Base-by-base conservation (phyloP, 306 rosid genomes). In the Senna tora region DNA sequence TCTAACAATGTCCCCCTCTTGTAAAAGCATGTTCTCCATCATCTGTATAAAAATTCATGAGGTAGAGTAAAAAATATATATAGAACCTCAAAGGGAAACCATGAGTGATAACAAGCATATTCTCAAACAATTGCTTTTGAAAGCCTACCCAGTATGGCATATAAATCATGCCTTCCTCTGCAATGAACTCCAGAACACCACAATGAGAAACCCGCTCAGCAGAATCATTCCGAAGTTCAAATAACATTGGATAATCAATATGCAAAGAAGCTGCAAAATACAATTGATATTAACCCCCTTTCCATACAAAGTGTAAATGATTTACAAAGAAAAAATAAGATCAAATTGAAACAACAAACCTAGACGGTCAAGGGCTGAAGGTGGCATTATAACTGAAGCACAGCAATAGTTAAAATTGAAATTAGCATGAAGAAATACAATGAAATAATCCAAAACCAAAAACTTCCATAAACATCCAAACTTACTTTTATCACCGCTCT, bases 161-260 rank as follows among this genome's bases (percentile, higher is more conserved):
- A 77, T 94, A 91, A 73, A 94, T 87, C 97, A 91, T 94, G 88
- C 98, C 98, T 87, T 94, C 97, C 82, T 94, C 98, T 22, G 98
- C 98, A 83, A 94, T 89, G 80, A 94, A 94, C 77, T 94, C 98
- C 71, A 94, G 84, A 56, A 94, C 98, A 33, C 98, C 98, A 82
- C 98, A 94, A 73, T 94, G 98, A 64, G 98, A 94, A 73, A 89
- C 91, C 75, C 96, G 78, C 56, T 84, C 92, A 41, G 81, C 82
- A 60, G 80, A 71, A 65, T 78, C 92, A 77, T 95, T 91, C 53
- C 83, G 96, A 47, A 95, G 92, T 81, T 91, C 96, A 84, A 91
- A 95, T 88, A 95, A 74, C 99, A 95, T 95, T 10, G 97, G 99
- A 74, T 91, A 95, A 88, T 95, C 99, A 78, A 95, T 95, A 82